Evolutionary conservation across 2,329 filamentous ascomycete species (phyloP).

Genomic region (Elsinoe ampelina): DNA sequence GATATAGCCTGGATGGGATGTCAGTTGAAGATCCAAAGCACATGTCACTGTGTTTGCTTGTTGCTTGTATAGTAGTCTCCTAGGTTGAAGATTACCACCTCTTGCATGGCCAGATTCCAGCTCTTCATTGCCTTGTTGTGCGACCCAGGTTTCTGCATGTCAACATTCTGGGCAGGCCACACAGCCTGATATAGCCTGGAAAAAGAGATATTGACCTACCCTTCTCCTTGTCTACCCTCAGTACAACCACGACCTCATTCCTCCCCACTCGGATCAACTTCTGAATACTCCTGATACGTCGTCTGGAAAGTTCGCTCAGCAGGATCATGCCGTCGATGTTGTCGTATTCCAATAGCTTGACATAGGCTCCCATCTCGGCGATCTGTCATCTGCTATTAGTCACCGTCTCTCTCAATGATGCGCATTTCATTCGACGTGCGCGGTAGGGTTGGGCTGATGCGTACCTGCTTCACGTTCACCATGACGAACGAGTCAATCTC

Average conservation of each 20-base stretch:
- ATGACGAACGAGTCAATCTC: conserved; percentile 99
- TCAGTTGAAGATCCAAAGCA: neutral
- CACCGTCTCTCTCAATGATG: conserved; percentile 9
- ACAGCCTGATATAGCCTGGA: neutral
- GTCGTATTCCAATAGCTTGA: conserved; percentile 98
- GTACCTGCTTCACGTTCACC: conserved; percentile 97
- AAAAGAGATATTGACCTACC: conserved; percentile 38
- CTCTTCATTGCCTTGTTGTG: neutral
- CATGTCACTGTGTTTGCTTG: neutral
- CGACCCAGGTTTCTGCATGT: too few species aligned
- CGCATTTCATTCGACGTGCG: conserved; percentile 15
- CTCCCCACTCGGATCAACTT: conserved; percentile 97
- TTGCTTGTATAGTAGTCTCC: too few species aligned
- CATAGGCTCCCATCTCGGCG: conserved; percentile 99
- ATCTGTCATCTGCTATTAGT: conserved; percentile 48
- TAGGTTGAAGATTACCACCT: neutral
- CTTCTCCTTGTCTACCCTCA: conserved; percentile 99
- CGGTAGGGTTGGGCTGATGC: conserved; percentile 19
- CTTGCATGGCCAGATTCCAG: neutral
- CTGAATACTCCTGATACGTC: conserved; percentile 97
- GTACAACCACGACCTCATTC: conserved; percentile 96
- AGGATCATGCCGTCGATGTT: conserved; percentile 99
- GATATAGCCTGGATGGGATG: conserved; percentile 63
- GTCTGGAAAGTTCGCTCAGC: conserved; percentile 89
- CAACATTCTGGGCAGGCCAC: too few species aligned